Evolutionary conservation across 2,329 filamentous ascomycete species (phyloP).

Genomic region (Neobulgaria alba): DNA sequence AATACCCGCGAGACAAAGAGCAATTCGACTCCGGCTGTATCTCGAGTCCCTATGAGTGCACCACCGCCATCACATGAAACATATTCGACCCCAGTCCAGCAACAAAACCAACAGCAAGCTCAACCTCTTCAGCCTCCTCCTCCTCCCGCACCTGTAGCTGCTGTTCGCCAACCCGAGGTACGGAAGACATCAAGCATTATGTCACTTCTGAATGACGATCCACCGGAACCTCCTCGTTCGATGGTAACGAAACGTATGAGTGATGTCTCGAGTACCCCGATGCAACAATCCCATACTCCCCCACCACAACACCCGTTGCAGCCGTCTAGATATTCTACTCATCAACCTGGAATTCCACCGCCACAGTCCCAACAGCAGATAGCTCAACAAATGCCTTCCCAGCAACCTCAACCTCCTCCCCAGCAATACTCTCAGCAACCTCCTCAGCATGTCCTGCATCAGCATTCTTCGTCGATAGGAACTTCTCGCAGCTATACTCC

Average conservation of each 20-base stretch:
- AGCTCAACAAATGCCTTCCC: constrained; percentile 38
- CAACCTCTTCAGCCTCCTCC: constrained; percentile 10
- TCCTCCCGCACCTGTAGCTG: constrained; percentile 30
- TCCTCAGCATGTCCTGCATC: constrained; percentile 33
- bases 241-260: constrained; percentile 21
- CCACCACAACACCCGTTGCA: constrained; percentile 24
- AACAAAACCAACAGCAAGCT: not conserved
- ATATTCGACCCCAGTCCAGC: constrained; percentile 13
- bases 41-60: constrained; percentile 20
- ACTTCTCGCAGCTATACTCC: constrained; percentile 25
- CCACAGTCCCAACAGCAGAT: constrained; percentile 36
- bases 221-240: constrained; percentile 38
- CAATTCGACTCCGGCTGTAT: constrained; percentile 20
- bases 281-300: constrained; percentile 22
- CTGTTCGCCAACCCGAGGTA: constrained; percentile 36
- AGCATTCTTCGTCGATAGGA: constrained; percentile 36
- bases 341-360: constrained; percentile 28
- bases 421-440: constrained; percentile 33
- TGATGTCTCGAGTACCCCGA: constrained; percentile 16
- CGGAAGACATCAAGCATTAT: constrained; percentile 57
- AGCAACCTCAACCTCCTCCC: constrained; percentile 25
- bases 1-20: constrained; percentile 17
- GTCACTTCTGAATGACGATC: constrained; percentile 47
- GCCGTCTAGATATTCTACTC: constrained; percentile 31
- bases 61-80: constrained; percentile 21